Base-by-base conservation (phyloP, 768 basidiomycete species). In the Pisolithus albus region DNA sequence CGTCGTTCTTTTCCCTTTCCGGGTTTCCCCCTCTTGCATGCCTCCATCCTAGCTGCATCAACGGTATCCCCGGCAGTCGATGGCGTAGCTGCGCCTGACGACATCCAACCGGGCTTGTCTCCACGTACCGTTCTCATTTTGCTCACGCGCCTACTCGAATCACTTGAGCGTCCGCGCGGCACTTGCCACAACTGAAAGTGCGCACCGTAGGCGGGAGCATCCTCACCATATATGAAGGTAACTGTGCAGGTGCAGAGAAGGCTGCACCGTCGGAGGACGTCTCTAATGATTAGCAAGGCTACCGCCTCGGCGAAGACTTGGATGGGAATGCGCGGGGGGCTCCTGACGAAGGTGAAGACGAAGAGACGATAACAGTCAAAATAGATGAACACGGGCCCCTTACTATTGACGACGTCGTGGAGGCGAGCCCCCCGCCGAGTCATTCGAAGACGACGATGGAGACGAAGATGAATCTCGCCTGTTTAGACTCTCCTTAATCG, bases 401-500 rank as follows among this genome's bases (percentile, higher is more conserved):
- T 13, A 7, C 58, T 28, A 37, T 53, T 10, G 21, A 67, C 7
- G 69, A 66, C 7, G 21, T 23, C 21, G 21, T 23, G 21, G 21
- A 1, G 21, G 4, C 21, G 21, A 60, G 60, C 13, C 53, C 52
- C n/a, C 59, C 2, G 70, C 70, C 9, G 69, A 70, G 1, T 69
- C 61, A 0, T 71, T 67, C 0, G 28, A 28, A 28, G 72, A 56
- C 8, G 66, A 59, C n/a, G 67, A 61, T 4, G 21, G 21, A 11
- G 61, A 62, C 4, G 38, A 46, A 10, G 21, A 15, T 78, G 55
- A 72, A 75, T 13, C 75, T 96, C 53, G 85, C 84, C 57, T 70
- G 95, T 57, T 97, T 97, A 57, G 95, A 99, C 71, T 97, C 53
- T 85, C 84, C 57, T 70, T 96, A 56, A 97, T 98, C 57, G 95